Percentiles rank a stretch among this genome's conserved stretches.
These are phyloP conservation scores for Thalia dealbata DNA, from an alignment of 176 grass and related monocot species.

Conservation along the genomic window DNA sequence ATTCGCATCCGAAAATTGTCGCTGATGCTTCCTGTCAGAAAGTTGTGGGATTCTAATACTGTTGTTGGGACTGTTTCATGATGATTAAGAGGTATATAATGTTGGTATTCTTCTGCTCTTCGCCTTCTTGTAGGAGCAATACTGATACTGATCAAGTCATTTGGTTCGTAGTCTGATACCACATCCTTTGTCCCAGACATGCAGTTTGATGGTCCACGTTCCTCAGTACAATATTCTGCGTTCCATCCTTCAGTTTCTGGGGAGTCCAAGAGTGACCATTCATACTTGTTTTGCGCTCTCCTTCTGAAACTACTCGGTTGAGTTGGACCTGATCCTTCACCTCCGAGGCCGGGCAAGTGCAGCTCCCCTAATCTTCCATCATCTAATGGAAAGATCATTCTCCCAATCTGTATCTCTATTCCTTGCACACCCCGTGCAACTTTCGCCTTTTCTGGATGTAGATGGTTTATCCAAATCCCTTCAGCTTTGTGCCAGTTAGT, in stretches of 20 bases:
- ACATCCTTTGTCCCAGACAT: slow-evolving; percentile 45
- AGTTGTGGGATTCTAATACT: slow-evolving; percentile 46
- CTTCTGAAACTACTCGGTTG: slow-evolving; percentile 44
- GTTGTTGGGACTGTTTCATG: slow-evolving; percentile 22
- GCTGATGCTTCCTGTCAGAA: slow-evolving; percentile 62
- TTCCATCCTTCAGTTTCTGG: slow-evolving; percentile 99
- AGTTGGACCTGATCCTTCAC: slow-evolving; percentile 49
- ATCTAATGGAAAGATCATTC: slow-evolving; percentile 69
- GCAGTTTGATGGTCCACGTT: slow-evolving; percentile 74
- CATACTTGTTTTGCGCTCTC: slow-evolving; percentile 67
- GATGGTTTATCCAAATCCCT: slow-evolving; percentile 71
- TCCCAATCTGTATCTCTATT: slow-evolving; percentile 60
- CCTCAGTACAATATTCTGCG: slow-evolving; percentile 89
- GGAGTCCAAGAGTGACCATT: slow-evolving; percentile 80
- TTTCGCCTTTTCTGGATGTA: slow-evolving; percentile 58
- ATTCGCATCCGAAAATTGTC: slow-evolving; percentile 68
- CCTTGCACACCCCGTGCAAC: slow-evolving; percentile 49
- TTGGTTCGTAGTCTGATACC: slow-evolving; percentile 12
- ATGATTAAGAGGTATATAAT: slow-evolving; percentile 34
- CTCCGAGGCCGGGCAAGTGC: slow-evolving; percentile 71
- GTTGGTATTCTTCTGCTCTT: slow-evolving; percentile 44
- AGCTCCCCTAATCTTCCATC: slow-evolving; percentile 83
- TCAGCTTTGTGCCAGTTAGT: slow-evolving; percentile 34
- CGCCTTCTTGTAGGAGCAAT: slow-evolving; percentile 30
- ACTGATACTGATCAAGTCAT: slow-evolving; percentile 42